These are phyloP conservation scores for Colletotrichum sp. DNA, from an alignment of 2,329 filamentous ascomycete species.

Conservation along the genomic window DNA sequence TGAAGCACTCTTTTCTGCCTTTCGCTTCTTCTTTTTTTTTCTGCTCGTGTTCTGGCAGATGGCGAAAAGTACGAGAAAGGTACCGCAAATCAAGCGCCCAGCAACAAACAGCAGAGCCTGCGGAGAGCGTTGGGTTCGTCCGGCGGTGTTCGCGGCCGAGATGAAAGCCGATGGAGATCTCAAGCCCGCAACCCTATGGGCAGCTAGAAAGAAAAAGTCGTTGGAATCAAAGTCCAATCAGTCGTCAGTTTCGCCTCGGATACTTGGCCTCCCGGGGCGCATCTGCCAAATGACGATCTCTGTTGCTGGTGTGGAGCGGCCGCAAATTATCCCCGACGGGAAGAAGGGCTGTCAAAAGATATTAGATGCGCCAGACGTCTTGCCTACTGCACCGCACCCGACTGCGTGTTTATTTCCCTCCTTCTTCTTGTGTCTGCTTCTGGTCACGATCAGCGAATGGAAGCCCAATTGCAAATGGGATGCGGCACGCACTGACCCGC, in stretches of 20 bases:
- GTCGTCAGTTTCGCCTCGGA: slow-evolving; percentile 12
- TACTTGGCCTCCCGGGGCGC: slow-evolving; percentile 15
- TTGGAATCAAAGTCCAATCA: background rate
- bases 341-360: background rate
- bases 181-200: background rate
- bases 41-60: background rate
- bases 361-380: background rate
- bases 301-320: slow-evolving; percentile 15
- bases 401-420: slow-evolving; percentile 6
- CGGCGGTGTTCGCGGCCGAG: slow-evolving; percentile 9
- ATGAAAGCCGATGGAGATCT: slow-evolving; percentile 6
- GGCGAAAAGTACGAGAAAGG: background rate
- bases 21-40: background rate
- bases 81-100: background rate
- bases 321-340: slow-evolving; percentile 17
- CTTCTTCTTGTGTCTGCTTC: background rate
- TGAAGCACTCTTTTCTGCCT: background rate
- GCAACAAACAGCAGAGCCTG: background rate
- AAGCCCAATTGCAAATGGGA: background rate
- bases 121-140: slow-evolving; percentile 1
- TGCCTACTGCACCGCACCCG: background rate
- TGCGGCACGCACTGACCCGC: background rate
- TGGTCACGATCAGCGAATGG: slow-evolving; percentile 1
- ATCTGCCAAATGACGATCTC: slow-evolving; percentile 24
- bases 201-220: background rate